Evolutionary conservation across 805 yeast genomes (phyloP).

Genomic region (Saccharomyces mikatae): DNA sequence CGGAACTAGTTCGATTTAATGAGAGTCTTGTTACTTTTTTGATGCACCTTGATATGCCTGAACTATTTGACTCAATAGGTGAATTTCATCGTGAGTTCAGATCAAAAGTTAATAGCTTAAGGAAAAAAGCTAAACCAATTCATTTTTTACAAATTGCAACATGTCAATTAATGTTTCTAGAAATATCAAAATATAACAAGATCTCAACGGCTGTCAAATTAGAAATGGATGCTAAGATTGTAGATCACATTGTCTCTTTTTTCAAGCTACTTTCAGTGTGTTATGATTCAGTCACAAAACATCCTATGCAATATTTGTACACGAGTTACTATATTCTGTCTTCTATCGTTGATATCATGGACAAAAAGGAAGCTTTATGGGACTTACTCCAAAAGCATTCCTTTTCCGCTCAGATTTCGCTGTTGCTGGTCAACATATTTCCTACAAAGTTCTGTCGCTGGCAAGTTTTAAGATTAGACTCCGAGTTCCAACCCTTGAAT

Average conservation of each 20-base stretch:
- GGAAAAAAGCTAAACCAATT: conserved; percentile 24
- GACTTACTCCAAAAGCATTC: conserved; percentile 6
- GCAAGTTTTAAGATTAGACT: conserved; percentile 14
- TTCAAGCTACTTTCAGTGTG: conserved; percentile 21
- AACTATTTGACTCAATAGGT: conserved; percentile 13
- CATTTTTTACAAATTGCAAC: conserved; percentile 26
- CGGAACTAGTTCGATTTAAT: conserved; percentile 15
- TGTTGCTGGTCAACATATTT: conserved; percentile 13
- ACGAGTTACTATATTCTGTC: conserved; percentile 18
- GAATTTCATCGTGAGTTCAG: conserved; percentile 24
- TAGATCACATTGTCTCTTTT: conserved; percentile 22
- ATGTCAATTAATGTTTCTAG: conserved; percentile 24
- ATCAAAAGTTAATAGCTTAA: conserved; percentile 15
- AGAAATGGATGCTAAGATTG: conserved; percentile 15
- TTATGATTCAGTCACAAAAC: conserved; percentile 1
- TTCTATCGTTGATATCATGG: conserved; percentile 7
- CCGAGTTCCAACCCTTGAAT: conserved; percentile 6
- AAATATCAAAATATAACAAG: conserved; percentile 18
- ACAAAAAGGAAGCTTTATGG: conserved; percentile 16
- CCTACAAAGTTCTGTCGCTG: conserved; percentile 16
- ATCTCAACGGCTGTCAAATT: conserved; percentile 7
- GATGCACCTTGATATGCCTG: conserved; percentile 13
- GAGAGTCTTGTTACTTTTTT: conserved; percentile 15
- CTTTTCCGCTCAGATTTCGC: conserved; percentile 13
- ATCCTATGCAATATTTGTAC: conserved; percentile 6